phyloP scores from a whole-genome alignment of 768 basidiomycete genomes.

The Mycena haematopus region DNA sequence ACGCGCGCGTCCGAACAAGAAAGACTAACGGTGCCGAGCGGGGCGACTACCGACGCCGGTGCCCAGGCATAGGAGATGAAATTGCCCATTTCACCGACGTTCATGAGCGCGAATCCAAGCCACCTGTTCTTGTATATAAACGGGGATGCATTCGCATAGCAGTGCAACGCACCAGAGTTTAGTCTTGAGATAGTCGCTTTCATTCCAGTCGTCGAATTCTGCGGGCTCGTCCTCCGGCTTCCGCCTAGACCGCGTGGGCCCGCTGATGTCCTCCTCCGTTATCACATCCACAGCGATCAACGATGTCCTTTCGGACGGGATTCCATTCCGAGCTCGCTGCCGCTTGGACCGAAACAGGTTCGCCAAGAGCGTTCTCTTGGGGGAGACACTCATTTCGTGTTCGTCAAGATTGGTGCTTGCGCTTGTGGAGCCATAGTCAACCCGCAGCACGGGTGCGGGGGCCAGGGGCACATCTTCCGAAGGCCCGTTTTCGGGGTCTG shows the following conservation, averaged over 20 bases:
- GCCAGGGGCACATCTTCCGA: neutral
- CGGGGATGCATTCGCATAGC: neutral
- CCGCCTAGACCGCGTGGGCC: slow-evolving; percentile 32
- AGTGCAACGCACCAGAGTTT: slow-evolving; percentile 71
- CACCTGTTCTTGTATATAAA: slow-evolving; percentile 66
- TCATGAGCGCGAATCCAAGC: slow-evolving; percentile 88
- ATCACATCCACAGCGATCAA: slow-evolving; percentile 50
- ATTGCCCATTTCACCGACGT: slow-evolving; percentile 88
- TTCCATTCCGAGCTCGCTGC: slow-evolving; percentile 23
- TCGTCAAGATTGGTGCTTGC: neutral
- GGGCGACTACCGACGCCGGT: slow-evolving; percentile 92
- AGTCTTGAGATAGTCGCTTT: slow-evolving; percentile 81
- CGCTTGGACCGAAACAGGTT: slow-evolving; percentile 41
- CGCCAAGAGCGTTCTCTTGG: slow-evolving; percentile 41
- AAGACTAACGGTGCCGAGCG: slow-evolving; percentile 85
- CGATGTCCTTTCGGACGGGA: slow-evolving; percentile 27
- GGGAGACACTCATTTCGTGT: slow-evolving; percentile 35
- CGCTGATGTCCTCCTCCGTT: slow-evolving; percentile 43
- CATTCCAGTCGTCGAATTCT: slow-evolving; percentile 49
- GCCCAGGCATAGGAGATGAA: slow-evolving; percentile 91
- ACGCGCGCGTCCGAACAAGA: slow-evolving; percentile 11
- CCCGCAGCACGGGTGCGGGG: slow-evolving; percentile 3
- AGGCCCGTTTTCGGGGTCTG: neutral
- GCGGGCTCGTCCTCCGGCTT: slow-evolving; percentile 29
- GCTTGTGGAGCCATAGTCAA: slow-evolving; percentile 28